These are phyloP conservation scores for Russula earlei DNA, from an alignment of 768 basidiomycete genomes.

Conservation along the genomic window DNA sequence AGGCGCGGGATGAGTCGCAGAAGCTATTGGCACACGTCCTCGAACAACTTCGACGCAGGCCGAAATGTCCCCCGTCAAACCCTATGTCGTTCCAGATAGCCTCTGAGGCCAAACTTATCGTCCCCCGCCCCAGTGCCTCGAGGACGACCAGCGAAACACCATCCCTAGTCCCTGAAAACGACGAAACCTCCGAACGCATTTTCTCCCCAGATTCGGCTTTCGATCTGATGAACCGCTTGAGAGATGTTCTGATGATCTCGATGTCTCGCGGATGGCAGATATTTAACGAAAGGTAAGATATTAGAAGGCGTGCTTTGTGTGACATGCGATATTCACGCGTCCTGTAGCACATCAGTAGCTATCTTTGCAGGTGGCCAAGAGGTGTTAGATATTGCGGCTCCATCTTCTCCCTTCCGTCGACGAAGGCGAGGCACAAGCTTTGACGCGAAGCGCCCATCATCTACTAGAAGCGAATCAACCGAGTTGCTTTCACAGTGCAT, in stretches of 20 bases:
- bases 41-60: constrained; percentile 48
- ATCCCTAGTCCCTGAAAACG: constrained; percentile 28
- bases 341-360: neutral
- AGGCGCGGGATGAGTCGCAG: constrained; percentile 50
- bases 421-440: constrained; percentile 31
- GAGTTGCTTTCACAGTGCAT: constrained; percentile 53
- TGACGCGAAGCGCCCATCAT: constrained; percentile 45
- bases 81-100: neutral
- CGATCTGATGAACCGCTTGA: constrained; percentile 50
- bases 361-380: constrained; percentile 1
- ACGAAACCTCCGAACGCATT: constrained; percentile 34
- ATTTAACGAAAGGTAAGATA: constrained; percentile 12
- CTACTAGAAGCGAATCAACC: constrained; percentile 32
- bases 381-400: neutral
- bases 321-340: neutral
- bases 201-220: constrained; percentile 63
- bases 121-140: neutral
- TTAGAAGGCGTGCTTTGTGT: too few relatives aligned
- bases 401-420: constrained; percentile 35
- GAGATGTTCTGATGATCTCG: constrained; percentile 40
- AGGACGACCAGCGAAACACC: neutral
- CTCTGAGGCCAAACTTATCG: neutral
- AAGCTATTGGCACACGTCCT: constrained; percentile 62
- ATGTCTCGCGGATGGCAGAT: constrained; percentile 12
- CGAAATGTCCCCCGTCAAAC: constrained; percentile 34